phyloP scores from a whole-genome alignment of 768 basidiomycete species.

The Collybia sordida region DNA sequence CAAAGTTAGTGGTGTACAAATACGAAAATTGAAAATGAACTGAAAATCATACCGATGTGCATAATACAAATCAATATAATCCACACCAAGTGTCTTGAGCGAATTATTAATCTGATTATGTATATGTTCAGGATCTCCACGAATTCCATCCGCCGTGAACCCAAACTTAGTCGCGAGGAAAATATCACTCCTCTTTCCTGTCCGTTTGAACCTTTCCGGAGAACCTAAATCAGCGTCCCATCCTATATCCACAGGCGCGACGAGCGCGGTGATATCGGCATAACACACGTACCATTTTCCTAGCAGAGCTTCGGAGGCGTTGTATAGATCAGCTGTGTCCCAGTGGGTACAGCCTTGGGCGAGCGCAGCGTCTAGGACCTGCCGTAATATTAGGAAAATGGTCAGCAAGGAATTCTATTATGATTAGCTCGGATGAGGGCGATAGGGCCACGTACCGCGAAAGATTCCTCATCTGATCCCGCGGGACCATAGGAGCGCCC shows the following conservation, averaged over 20 bases:
- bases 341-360: constrained; percentile 30
- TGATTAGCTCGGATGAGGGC: background rate
- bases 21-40: background rate
- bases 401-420: background rate
- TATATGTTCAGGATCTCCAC: constrained; percentile 38
- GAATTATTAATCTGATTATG: constrained; percentile 31
- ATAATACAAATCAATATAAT: constrained; percentile 39
- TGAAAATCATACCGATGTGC: constrained; percentile 28
- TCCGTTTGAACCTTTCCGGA: constrained; percentile 32
- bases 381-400: background rate
- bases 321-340: constrained; percentile 6
- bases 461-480: constrained; percentile 54
- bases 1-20: background rate
- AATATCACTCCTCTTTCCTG: constrained; percentile 44
- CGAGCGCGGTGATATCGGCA: background rate
- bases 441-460: constrained; percentile 40
- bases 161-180: constrained; percentile 61
- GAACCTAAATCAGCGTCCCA: background rate
- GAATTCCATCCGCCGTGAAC: constrained; percentile 16
- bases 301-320: constrained; percentile 2
- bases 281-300: constrained; percentile 2
- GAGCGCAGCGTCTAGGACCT: constrained; percentile 42
- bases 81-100: constrained; percentile 29
- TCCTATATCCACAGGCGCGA: too few species aligned
- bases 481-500: constrained; percentile 42